Base-by-base conservation (phyloP, 2,329 filamentous ascomycete species). In the Pyrenophora graminea region DNA sequence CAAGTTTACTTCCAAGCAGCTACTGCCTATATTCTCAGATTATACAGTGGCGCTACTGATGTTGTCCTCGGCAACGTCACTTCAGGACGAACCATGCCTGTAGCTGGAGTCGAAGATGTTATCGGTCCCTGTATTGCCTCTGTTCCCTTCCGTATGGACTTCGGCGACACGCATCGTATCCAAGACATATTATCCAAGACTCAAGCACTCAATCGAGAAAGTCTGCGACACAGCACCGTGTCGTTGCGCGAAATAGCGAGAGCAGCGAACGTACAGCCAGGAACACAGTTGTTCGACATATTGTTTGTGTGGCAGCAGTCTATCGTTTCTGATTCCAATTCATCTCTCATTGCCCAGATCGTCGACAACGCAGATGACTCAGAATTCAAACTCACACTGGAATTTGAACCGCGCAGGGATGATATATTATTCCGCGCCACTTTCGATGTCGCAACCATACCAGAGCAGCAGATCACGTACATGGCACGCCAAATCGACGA, bases 261-360 rank as follows among this genome's bases (percentile, higher is more conserved):
- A 58, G 72, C 81, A 1, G 82, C 80, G 3, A 81, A 80, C 0
- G 53, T 87, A 1, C 74, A 79, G 23, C 77, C 84, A 0, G 77
- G 80, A 1, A 79, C 83, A 33, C 73, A 74, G 1, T 72, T 96
- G 0, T 96, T 93, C 60, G 89, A 96, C 59, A 81, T 86, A 0
- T 76, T 96, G 0, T 87, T 96, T 62, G 86, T 92, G 0, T 97
- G 92, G 79, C 92, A 97, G 62, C 87, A 96, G 65, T 88, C 86
- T 0, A 76, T 88, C 15, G 57, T 71, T 1, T 69, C 71, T 13
- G 55, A 58, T 2, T 58, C 66, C n/a, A 39, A 44, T 10, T 39
- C 54, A 15, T 56, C 66, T 3, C 65, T 75, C 62, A 61, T 63
- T 56, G 76, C 93, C 0, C 70, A 64, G 8, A 78, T 91, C 47